Evolutionary conservation across 352 stramenopile genomes (phyloP), one percentile per base, ranked within the genome.

Genomic region (Phytopythium vexans): DNA sequence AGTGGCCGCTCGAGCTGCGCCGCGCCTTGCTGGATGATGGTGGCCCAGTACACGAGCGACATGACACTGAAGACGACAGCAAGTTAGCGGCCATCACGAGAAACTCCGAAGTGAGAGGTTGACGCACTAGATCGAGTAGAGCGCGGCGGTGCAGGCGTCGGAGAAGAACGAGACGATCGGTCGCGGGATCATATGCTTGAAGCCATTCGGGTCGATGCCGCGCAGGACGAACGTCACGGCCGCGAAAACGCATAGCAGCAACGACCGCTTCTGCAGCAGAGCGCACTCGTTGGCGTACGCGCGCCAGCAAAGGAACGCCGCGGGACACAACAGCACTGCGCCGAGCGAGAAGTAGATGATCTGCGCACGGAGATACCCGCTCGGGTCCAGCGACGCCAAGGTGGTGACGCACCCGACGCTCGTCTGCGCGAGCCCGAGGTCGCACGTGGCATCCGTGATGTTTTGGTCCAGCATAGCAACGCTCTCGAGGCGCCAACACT

Each of bases 91-190:
- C 35, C 12, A 32, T 27, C 21, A 27, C 21, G 21, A 34, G 15
- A 45, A n/a, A 4, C n/a, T 36, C 16, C 46, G 2, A 16, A 52
- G 6, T 10, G 41, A 15, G 1, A 40, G 10, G 21, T 27, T 8
- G 39, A 76, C 66, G 41, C 64, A 75, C 66, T 72, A 79, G 39
- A 79, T 64, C 8, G 70, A 70, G 60, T 76, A 76, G 27, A 79
- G 60, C 10, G 66, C 66, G 4, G 66, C 59, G 8, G 70, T 79
- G 51, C 72, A 65, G 15, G 70, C 68, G 56, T 73, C 64, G 34
- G 62, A 74, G 16, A 79, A 47, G 42, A 71, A 74, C 31, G 55
- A 68, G 42, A 47, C 66, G 52, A 79, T 52, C 16, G 66, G 56
- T 12, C 62, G 70, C 51, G 70, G 66, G 37, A 79, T 56, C 8